A percentile compares a stretch with the other conserved stretches of the same genome.
Evolutionary conservation across 2,329 filamentous ascomycete species (phyloP).

Genomic region (Pyrenochaeta sp.): DNA sequence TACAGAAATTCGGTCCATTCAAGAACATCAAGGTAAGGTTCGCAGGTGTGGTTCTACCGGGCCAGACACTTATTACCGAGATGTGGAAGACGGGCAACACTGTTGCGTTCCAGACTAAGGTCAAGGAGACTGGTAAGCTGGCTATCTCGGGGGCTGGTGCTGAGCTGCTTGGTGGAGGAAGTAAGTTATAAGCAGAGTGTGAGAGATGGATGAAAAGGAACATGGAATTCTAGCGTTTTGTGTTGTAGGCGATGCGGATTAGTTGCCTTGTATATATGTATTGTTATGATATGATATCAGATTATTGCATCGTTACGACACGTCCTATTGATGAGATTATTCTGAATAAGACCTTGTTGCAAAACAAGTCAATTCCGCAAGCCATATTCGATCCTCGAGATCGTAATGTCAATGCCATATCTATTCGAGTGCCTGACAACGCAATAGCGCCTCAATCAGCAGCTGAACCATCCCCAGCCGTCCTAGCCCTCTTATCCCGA

Average conservation of each 20-base stretch:
- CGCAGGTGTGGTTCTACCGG: slow-evolving; percentile 83
- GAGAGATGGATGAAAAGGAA: background rate
- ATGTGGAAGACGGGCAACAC: slow-evolving; percentile 90
- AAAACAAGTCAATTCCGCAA: too few species aligned
- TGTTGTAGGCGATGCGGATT: background rate
- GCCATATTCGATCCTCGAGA: too few species aligned
- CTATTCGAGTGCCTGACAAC: too few species aligned
- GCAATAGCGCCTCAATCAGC: background rate
- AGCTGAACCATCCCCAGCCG: background rate
- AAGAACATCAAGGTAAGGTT: slow-evolving; percentile 95
- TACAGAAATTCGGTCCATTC: slow-evolving; percentile 81
- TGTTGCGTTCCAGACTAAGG: slow-evolving; percentile 84
- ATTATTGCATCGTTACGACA: too few species aligned
- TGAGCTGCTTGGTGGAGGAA: slow-evolving; percentile 68
- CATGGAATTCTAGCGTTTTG: background rate
- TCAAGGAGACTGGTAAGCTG: slow-evolving; percentile 92
- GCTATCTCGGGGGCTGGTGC: slow-evolving; percentile 83
- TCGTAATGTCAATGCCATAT: too few species aligned
- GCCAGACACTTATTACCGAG: slow-evolving; percentile 88
- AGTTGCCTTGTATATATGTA: slow-evolving; percentile 9
- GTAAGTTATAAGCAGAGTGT: slow-evolving; percentile 43
- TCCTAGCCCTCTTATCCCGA: slow-evolving; percentile 7
- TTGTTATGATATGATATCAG: background rate
- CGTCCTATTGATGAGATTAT: too few species aligned
- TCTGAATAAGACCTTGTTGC: too few species aligned